Conservation (phyloP, 2,329 filamentous ascomycete species). For the Mariannaea sp. region DNA sequence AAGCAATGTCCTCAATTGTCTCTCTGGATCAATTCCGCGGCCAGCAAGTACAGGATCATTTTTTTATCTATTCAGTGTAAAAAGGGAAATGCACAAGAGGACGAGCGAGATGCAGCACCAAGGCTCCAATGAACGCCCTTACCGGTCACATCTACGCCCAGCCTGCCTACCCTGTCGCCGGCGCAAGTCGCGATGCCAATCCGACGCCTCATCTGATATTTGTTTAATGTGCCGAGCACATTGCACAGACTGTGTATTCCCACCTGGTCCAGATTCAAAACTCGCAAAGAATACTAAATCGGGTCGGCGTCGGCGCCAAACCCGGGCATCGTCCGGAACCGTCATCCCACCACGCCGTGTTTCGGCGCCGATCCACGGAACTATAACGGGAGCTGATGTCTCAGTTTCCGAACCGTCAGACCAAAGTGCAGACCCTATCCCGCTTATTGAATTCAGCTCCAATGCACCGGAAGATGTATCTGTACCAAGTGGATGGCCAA, state of each 20-base stretch:
- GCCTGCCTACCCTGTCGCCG: slow-evolving; percentile 64
- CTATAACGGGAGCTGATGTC: background rate
- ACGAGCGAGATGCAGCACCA: slow-evolving; percentile 18
- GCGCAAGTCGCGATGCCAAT: slow-evolving; percentile 65
- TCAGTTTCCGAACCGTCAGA: background rate
- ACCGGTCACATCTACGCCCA: slow-evolving; percentile 64
- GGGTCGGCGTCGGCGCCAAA: slow-evolving; percentile 19
- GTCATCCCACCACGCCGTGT: slow-evolving; percentile 6
- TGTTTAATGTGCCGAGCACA: slow-evolving; percentile 64
- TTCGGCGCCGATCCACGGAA: background rate
- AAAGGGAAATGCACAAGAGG: no score
- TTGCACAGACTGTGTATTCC: slow-evolving; percentile 61
- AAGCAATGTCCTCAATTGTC: no score
- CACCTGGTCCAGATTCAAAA: slow-evolving; percentile 41
- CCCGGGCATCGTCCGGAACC: slow-evolving; percentile 7
- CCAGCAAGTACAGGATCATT: background rate
- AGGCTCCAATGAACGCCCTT: slow-evolving; percentile 49
- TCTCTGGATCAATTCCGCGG: no score
- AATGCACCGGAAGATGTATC: background rate
- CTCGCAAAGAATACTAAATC: slow-evolving; percentile 24
- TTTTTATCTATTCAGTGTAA: background rate
- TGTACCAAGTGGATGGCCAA: background rate
- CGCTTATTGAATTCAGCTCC: background rate
- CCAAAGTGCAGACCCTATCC: background rate
- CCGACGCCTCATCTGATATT: slow-evolving; percentile 55